These are phyloP conservation scores for Metarhizium album DNA, from an alignment of 2,329 filamentous ascomycete genomes.

Conservation along the genomic window DNA sequence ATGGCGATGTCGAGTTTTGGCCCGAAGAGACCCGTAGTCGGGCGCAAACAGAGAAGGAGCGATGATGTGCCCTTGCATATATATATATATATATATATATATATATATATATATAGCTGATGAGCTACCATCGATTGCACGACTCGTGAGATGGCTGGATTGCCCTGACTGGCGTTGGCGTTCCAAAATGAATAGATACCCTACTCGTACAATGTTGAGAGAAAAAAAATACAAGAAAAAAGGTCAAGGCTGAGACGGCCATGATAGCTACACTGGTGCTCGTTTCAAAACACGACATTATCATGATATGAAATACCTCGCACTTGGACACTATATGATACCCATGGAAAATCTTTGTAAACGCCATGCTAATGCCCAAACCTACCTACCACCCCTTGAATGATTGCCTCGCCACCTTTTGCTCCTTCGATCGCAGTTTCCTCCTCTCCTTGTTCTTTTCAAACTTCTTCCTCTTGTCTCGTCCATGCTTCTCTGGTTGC, in stretches of 20 bases:
- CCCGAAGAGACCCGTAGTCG: constrained; percentile 46
- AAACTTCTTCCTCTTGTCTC: constrained; percentile 71
- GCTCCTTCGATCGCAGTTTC: constrained; percentile 67
- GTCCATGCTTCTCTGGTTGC: constrained; percentile 67
- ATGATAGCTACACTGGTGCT: neutral
- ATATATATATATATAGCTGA: no score
- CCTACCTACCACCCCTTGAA: constrained; percentile 44
- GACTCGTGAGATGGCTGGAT: neutral
- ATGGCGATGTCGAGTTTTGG: constrained; percentile 91
- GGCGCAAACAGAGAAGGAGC: neutral
- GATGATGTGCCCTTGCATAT: neutral
- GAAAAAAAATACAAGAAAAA: neutral
- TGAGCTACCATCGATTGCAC: constrained; percentile 2
- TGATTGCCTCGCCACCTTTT: constrained; percentile 59
- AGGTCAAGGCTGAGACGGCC: neutral
- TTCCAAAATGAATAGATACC: constrained; percentile 2
- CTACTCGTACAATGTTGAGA: neutral
- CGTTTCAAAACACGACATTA: neutral
- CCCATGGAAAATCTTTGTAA: neutral
- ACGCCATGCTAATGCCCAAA: constrained; percentile 17
- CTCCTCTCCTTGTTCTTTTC: constrained; percentile 75
- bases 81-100: neutral
- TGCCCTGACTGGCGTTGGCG: constrained; percentile 4
- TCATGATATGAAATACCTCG: neutral
- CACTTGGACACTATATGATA: neutral